Evolutionary conservation across 345 rosid species (phyloP), one percentile per base, ranked within the genome.

Genomic region (Melaleuca alternifolia): DNA sequence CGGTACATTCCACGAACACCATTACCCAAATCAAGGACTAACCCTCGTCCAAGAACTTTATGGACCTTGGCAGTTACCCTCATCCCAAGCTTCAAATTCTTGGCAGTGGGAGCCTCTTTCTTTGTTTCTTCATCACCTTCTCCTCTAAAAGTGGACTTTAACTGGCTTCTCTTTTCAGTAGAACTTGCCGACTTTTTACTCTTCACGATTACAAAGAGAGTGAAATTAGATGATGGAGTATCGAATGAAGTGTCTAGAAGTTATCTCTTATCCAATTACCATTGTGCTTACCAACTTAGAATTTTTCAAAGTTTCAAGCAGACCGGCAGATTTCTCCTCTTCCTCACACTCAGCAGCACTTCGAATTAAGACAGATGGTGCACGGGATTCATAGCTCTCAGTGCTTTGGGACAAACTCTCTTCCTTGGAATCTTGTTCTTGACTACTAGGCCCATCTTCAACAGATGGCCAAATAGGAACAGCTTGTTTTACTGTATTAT

Each of bases 1-100:
- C 90, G 93, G 88, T 94, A 94, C 99, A 96, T 96, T 85, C 98
- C 99, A 76, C 93, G 99, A 87, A 96, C 89, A 88, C 92, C 98
- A 91, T 95, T 93, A 85, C 98, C 99, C 95, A 97, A 89, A 88
- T 97, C 98, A 90, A 95, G 98, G 89, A 95, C 98, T 77, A 97
- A 91, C 85, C 99, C 99, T 83, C 53, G 96, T 1, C 93, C 62
- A 53, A 97, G 96, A 86, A 95, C 88, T 91, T 95, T 93, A 87
- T 87, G 85, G 76, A 96, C 93, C 91, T 92, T 94, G 71, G 98
- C 98, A 23, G 90, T 84, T 82, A 92, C 87, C 90, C 92, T 93
- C 54, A 92, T 91, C 88, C 96, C 99, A 84, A 96, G 85, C 91
- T 94, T 94, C 92, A 97, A 90, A 14, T 87, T 91, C 87, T 88